Percentiles rank a stretch among this genome's conserved stretches.
These are phyloP conservation scores for Dipteronia dyeriana DNA, from an alignment of 345 rosid species.

Conservation along the genomic window DNA sequence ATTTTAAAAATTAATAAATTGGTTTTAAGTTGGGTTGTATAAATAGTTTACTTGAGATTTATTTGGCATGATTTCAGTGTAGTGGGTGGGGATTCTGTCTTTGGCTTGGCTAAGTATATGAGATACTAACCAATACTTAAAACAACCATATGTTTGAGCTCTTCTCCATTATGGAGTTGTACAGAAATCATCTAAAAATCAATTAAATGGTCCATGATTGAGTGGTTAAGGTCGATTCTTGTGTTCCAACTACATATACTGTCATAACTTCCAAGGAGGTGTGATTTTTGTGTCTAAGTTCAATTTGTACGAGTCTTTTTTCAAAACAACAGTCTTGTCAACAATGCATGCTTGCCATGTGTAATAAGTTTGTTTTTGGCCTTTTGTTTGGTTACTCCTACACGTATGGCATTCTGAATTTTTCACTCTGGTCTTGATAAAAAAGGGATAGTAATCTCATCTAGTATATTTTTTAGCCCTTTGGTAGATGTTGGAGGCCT, in stretches of 20 bases:
- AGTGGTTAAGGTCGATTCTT: neutral
- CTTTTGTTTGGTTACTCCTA: neutral
- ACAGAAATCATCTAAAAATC: neutral
- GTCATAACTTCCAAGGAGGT: neutral
- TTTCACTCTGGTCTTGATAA: neutral
- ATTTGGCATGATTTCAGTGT: neutral
- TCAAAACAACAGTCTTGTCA: neutral
- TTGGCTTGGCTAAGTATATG: neutral
- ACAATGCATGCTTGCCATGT: neutral
- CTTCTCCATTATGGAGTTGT: slow-evolving; percentile 1
- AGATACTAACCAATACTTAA: neutral
- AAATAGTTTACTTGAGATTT: neutral
- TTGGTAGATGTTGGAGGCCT: neutral
- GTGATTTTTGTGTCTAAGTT: neutral
- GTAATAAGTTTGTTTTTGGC: neutral
- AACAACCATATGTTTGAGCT: neutral
- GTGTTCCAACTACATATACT: neutral
- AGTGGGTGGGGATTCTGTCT: neutral
- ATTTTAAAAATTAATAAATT: slow-evolving; percentile 7
- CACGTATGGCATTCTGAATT: neutral
- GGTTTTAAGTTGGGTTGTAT: neutral
- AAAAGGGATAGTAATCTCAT: neutral
- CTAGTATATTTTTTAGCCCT: neutral
- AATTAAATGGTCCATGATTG: neutral
- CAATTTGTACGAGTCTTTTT: neutral